Percentiles rank a stretch among this genome's conserved stretches.
Conservation (phyloP, 257 asterid genomes). For the Solanum dulcamara region DNA sequence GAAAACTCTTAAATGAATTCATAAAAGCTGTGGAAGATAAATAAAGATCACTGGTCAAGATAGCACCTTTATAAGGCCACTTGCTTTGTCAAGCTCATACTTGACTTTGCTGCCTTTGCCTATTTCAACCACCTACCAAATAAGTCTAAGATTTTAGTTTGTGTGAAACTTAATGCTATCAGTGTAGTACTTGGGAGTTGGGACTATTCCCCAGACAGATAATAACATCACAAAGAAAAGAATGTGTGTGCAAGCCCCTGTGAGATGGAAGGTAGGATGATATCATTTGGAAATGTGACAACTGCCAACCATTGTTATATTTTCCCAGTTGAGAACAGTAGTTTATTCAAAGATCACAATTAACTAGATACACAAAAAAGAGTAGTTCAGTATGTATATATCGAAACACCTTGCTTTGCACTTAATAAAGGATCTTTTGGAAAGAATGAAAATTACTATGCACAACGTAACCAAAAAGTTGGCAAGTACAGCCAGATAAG, state of each 20-base stretch:
- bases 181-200: neutral
- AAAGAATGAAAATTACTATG: neutral
- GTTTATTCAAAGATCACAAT: neutral
- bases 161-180: neutral
- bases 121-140: constrained; percentile 75
- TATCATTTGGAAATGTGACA: neutral
- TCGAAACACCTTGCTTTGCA: neutral
- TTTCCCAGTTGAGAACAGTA: neutral
- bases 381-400: neutral
- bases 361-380: neutral
- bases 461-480: neutral
- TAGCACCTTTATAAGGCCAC: constrained; percentile 78
- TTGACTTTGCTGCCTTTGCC: constrained; percentile 90
- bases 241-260: neutral
- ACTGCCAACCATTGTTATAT: neutral
- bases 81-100: constrained; percentile 87
- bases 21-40: neutral
- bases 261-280: neutral
- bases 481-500: neutral
- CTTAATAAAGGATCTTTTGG: neutral
- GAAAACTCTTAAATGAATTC: neutral
- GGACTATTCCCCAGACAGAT: neutral
- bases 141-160: neutral
- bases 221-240: neutral
- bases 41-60: neutral